These are phyloP conservation scores for Scleromitrula shiraiana DNA, from an alignment of 2,329 filamentous ascomycete species.

Conservation along the genomic window DNA sequence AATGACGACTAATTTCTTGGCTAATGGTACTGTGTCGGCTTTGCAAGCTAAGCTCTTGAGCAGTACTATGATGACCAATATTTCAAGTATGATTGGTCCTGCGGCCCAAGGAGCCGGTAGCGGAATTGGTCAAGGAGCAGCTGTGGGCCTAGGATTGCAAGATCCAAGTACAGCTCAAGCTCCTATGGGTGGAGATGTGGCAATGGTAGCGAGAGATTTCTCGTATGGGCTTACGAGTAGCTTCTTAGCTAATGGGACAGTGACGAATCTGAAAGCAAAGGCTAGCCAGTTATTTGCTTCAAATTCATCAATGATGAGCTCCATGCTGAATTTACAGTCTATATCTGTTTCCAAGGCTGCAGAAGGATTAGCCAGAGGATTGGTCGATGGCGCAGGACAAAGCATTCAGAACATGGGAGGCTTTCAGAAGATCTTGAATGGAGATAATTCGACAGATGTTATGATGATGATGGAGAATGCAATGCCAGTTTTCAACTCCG, in stretches of 20 bases:
- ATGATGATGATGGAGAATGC: conserved; percentile 1
- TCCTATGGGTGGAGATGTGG: not conserved
- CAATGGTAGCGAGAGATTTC: conserved; percentile 2
- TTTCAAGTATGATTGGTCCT: not conserved
- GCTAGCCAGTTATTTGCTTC: not conserved
- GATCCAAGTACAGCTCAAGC: not conserved
- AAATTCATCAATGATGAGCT: not conserved
- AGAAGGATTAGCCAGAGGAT: conserved; percentile 3
- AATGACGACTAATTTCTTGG: conserved; percentile 5
- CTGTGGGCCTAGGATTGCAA: conserved; percentile 5
- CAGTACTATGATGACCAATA: not conserved
- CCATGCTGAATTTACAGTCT: not conserved
- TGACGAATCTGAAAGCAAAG: conserved; percentile 1
- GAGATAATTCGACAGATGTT: not conserved
- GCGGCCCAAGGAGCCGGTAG: conserved; percentile 3
- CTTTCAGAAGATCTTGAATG: conserved; percentile 1
- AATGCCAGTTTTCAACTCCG: not conserved
- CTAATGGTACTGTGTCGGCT: not conserved
- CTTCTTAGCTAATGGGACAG: conserved; percentile 5
- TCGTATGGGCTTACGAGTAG: conserved; percentile 2
- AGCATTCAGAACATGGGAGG: conserved; percentile 5
- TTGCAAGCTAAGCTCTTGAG: conserved; percentile 4
- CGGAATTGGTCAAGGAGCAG: conserved; percentile 4
- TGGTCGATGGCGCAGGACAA: conserved; percentile 3
- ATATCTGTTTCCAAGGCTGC: conserved; percentile 6